These are phyloP conservation scores for Voacanga thouarsii DNA, from an alignment of 257 asterid genomes.

Conservation along the genomic window DNA sequence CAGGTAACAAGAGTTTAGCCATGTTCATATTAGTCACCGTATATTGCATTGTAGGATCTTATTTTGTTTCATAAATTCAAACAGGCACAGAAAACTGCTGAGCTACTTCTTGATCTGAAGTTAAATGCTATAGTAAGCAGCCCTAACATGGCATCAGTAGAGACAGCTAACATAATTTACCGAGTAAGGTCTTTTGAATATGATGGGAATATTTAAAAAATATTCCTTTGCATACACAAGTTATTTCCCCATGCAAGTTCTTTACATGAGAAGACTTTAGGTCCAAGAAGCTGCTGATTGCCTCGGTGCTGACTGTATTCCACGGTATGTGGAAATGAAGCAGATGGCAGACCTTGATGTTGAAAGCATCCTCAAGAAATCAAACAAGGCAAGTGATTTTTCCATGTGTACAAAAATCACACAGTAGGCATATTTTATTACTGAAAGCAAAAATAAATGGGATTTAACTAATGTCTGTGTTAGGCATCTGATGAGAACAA, in stretches of 20 bases:
- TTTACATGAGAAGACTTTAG: conserved; percentile 28
- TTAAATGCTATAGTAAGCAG: conserved; percentile 63
- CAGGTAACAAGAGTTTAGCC: conserved; percentile 43
- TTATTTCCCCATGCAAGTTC: neutral
- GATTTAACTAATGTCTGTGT: neutral
- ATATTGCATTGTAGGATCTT: neutral
- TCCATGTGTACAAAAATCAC: neutral
- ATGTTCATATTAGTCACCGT: neutral
- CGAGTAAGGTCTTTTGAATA: conserved; percentile 41
- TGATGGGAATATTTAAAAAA: neutral
- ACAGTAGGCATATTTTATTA: neutral
- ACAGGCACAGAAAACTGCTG: conserved; percentile 93
- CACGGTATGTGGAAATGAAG: conserved; percentile 66
- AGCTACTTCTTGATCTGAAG: conserved; percentile 80
- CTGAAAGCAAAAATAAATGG: conserved; percentile 2
- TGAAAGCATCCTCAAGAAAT: conserved; percentile 50
- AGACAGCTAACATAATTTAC: conserved; percentile 74
- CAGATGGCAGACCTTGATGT: conserved; percentile 54
- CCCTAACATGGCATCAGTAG: conserved; percentile 55
- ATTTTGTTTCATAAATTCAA: conserved; percentile 9
- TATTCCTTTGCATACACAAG: neutral
- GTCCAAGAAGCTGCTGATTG: conserved; percentile 97
- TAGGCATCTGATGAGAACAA: neutral
- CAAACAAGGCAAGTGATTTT: conserved; percentile 46
- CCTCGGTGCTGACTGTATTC: conserved; percentile 77